Base-by-base conservation (phyloP, 345 rosid species). In the Cardiospermum halicacabum region DNA sequence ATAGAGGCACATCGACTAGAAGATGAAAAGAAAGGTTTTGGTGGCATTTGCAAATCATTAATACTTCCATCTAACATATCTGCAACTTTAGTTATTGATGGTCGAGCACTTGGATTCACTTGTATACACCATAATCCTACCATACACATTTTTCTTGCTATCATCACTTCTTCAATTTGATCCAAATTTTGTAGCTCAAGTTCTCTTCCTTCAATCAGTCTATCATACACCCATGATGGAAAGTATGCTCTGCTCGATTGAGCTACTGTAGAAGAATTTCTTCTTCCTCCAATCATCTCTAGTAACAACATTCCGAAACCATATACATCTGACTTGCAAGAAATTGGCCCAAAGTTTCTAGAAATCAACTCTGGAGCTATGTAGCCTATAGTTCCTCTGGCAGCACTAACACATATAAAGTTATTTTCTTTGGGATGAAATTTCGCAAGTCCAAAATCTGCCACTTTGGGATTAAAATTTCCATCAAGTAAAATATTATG, bases 391-490 rank as follows among this genome's bases (percentile, higher is more conserved):
- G 69, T 69, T 58, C 73, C 77, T 64, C 47, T 58, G 34, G 37
- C 12, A 58, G 58, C 45, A 31, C 36, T 45, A n/a, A 31, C 39
- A 16, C 66, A 39, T 55, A 58, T 55, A 53, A 63, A 62, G 45
- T 64, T 61, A 21, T 32, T 16, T 15, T 69, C 73, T 56, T 36
- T 49, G 1, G 67, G 68, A 39, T 26, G 64, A 58, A 69, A 49
- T 50, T 47, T 74, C n/a, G 66, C 58, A 12, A 74, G 70, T 7
- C 77, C 70, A 22, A 69, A 69, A 64, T 74, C 77, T n/a, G 77
- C 59, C 31, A 74, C 66, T 64, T 69, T 74, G 5, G 77, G 69
- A 36, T 50, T 54, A 42, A 74, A 53, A 47, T 53, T 25, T 5
- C 8, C 26, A n/a, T 74, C 69, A 9, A 39, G 43, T 5, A 39